Percentiles rank a stretch among this genome's conserved stretches.
phyloP scores from a whole-genome alignment of 1,284 basidiomycete species.

The Ustilago nuda region DNA sequence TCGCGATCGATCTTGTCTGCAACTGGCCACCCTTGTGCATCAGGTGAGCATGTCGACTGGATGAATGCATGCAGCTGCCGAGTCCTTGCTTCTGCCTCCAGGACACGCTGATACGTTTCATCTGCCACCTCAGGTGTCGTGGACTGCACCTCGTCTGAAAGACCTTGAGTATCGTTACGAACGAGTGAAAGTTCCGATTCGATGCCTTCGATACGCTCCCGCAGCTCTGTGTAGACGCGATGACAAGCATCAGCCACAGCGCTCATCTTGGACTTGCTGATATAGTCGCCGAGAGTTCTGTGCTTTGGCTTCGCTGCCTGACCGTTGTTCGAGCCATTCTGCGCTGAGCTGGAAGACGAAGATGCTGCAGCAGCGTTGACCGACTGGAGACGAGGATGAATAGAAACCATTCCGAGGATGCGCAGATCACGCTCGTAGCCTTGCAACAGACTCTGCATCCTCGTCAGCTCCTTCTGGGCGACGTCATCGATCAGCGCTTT shows the following conservation, averaged over 20 bases:
- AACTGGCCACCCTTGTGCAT: conserved; percentile 61
- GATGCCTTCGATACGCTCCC: conserved; percentile 39
- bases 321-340: conserved; percentile 21
- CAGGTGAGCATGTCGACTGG: conserved; percentile 50
- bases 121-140: conserved; percentile 52
- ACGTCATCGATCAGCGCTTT: conserved; percentile 48
- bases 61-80: conserved; percentile 44
- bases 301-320: conserved; percentile 34
- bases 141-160: conserved; percentile 54
- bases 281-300: conserved; percentile 61
- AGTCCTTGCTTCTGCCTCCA: conserved; percentile 40
- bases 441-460: conserved; percentile 61
- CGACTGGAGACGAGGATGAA: conserved; percentile 57
- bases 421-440: conserved; percentile 61
- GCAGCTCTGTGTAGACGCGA: conserved; percentile 50
- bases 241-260: conserved; percentile 58
- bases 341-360: conserved; percentile 20
- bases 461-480: conserved; percentile 51
- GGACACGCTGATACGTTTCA: conserved; percentile 56
- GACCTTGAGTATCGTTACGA: conserved; percentile 47
- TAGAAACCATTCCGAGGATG: conserved; percentile 57
- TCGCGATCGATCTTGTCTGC: conserved; percentile 52
- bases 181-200: conserved; percentile 45
- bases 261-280: conserved; percentile 56
- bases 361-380: conserved; percentile 28